A percentile compares a stretch with the other conserved stretches of the same genome.
Evolutionary conservation across 2,329 filamentous ascomycete genomes (phyloP).

Genomic region (Coniochaeta prunicola): DNA sequence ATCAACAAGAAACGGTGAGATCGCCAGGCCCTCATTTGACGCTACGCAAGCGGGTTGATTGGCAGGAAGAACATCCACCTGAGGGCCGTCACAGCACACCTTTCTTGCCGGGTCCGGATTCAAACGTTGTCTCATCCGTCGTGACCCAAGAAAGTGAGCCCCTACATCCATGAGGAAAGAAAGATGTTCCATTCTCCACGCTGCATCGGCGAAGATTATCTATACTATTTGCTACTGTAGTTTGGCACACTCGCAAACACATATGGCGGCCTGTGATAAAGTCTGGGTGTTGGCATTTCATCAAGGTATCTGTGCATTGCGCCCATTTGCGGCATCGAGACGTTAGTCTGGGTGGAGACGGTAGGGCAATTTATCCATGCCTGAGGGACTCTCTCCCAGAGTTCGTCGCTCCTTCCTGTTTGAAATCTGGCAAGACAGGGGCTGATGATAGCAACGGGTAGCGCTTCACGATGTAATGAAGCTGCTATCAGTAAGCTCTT

Average conservation of each 20-base stretch:
- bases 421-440: not conserved
- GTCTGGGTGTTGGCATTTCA: too few relatives aligned
- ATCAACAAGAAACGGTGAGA: not conserved
- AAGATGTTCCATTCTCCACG: not conserved
- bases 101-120: not conserved
- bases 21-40: not conserved
- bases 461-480: not conserved
- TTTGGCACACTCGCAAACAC: not conserved
- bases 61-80: not conserved
- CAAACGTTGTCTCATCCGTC: not conserved
- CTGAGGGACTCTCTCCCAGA: not conserved
- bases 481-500: not conserved
- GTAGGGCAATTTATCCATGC: not conserved
- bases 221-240: too few relatives aligned
- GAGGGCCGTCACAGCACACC: not conserved
- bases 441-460: not conserved
- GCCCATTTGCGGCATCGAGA: too few relatives aligned
- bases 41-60: not conserved
- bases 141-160: not conserved
- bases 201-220: not conserved
- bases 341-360: too few relatives aligned
- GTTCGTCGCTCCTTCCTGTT: not conserved
- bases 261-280: too few relatives aligned
- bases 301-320: too few relatives aligned
- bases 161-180: not conserved